Base-by-base conservation (phyloP, 2,329 filamentous ascomycete species). In the Penicillium sp. region DNA sequence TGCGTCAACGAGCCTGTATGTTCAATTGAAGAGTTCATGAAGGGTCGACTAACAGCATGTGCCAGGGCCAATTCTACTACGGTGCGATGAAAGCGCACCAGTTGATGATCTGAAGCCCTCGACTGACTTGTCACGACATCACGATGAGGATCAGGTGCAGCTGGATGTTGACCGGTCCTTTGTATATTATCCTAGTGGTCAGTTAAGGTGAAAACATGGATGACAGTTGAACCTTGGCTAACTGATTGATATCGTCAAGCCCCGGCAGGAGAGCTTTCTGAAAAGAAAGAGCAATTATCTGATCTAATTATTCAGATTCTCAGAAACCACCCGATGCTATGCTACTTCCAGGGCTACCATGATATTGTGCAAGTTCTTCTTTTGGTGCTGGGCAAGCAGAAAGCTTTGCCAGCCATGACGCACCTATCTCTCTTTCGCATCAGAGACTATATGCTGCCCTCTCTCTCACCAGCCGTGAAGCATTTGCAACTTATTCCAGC, bases 321-420 rank as follows among this genome's bases (percentile, higher is more conserved):
- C 37, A 85, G 94, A 43, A 80, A 80, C 27, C 79, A 94, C 60
- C 89, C 90, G 13, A 84, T 85, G 65, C 80, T 98, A 28, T 89
- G 84, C 74, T 98, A 98, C 72, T 98, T 98, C 69, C 93, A 98
- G 73, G 93, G 93, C 65, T 98, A 94, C 67, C 93, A 98, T 69
- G 93, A 98, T 72, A 97, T 98, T 62, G 93, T 88, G 59, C 94
- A 98, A 71, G 93, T 98, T 20, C 78, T 98, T 49, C 79, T 97
- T 32, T 79, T 98, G 11, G 90, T 96, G 9, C 77, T 98, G 3
- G 84, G 85, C 0, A 72, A 80, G 8, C 62, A 75, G 18, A 66
- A 75, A 44, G 84, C 87, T 13, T 74, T 78, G 14, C 68, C 75
- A 6, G 81, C 85, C 13, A 81, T 94, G 26, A 78, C 86, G 27